These are phyloP conservation scores for Zymoseptoria passerinii DNA, from an alignment of 2,329 filamentous ascomycete genomes.

Conservation along the genomic window DNA sequence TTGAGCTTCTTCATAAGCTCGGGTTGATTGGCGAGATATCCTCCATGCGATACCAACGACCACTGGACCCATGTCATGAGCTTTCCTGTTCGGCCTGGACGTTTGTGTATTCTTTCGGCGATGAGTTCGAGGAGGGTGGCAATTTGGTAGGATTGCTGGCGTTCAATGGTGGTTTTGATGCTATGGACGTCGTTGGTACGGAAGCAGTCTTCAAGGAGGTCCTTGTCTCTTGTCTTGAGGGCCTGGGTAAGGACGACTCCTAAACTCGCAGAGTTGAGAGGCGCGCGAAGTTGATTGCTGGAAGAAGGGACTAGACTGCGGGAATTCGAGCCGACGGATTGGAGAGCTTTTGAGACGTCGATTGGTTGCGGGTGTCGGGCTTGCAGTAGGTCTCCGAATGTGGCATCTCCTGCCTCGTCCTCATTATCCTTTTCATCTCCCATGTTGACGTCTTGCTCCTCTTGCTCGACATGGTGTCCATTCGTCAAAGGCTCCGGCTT, in stretches of 20 bases:
- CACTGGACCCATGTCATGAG: conserved; percentile 95
- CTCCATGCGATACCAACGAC: conserved; percentile 86
- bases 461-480: conserved; percentile 21
- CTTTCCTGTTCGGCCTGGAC: conserved; percentile 80
- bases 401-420: conserved; percentile 42
- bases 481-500: conserved; percentile 10
- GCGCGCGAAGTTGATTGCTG: conserved; percentile 43
- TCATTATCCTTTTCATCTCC: conserved; percentile 23
- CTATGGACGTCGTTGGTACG: conserved; percentile 67
- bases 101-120: conserved; percentile 74
- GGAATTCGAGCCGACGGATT: conserved; percentile 9
- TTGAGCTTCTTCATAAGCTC: conserved; percentile 70
- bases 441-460: conserved; percentile 19
- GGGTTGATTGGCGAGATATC: conserved; percentile 79
- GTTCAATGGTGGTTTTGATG: conserved; percentile 81
- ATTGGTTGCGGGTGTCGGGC: conserved; percentile 62
- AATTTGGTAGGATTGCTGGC: conserved; percentile 77
- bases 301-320: conserved; percentile 36
- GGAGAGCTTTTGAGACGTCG: conserved; percentile 58
- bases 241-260: conserved; percentile 90
- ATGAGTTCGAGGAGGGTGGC: conserved; percentile 71
- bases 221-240: conserved; percentile 80
- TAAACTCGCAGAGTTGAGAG: conserved; percentile 61
- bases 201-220: conserved; percentile 86
- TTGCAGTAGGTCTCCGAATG: conserved; percentile 80